Conservation (phyloP, 2,329 filamentous ascomycete genomes). For the Bipolaris sorokiniana region DNA sequence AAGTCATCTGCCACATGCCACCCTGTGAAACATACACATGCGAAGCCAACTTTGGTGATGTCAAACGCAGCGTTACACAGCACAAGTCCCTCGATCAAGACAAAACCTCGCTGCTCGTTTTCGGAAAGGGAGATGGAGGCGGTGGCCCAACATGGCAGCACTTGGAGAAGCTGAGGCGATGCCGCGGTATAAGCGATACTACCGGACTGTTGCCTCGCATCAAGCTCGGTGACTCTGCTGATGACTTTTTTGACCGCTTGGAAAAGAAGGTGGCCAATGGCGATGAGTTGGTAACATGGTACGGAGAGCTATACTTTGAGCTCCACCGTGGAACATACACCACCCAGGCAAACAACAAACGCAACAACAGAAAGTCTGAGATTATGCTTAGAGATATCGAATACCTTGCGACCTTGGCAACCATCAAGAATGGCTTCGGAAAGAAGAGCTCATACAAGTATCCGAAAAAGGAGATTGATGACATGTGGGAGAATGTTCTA, state of each 20-base stretch:
- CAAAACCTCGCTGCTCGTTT: constrained; percentile 85
- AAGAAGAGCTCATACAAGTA: constrained; percentile 71
- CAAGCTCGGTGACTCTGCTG: constrained; percentile 86
- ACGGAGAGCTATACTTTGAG: constrained; percentile 97
- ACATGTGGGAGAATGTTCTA: constrained; percentile 92
- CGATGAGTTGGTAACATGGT: constrained; percentile 88
- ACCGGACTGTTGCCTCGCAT: constrained; percentile 82
- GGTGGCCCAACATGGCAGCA: constrained; percentile 94
- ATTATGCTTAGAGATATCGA: constrained; percentile 86
- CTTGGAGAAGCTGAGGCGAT: constrained; percentile 90
- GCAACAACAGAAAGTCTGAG: constrained; percentile 87
- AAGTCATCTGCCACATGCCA: constrained; percentile 97
- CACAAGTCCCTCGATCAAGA: constrained; percentile 98
- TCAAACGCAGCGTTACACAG: constrained; percentile 84
- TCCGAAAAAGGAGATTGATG: constrained; percentile 90
- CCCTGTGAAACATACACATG: constrained; percentile 95
- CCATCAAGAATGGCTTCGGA: constrained; percentile 66
- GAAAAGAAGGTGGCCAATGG: constrained; percentile 74
- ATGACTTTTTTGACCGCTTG: constrained; percentile 89
- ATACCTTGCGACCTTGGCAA: constrained; percentile 83
- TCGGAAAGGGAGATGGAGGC: constrained; percentile 95
- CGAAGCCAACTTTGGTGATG: constrained; percentile 91
- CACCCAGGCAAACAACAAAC: constrained; percentile 96
- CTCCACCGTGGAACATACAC: constrained; percentile 97
- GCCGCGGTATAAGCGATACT: constrained; percentile 88